Base-by-base conservation (phyloP, 371 early-diverging fungal species). In the Nosema bombycis region DNA sequence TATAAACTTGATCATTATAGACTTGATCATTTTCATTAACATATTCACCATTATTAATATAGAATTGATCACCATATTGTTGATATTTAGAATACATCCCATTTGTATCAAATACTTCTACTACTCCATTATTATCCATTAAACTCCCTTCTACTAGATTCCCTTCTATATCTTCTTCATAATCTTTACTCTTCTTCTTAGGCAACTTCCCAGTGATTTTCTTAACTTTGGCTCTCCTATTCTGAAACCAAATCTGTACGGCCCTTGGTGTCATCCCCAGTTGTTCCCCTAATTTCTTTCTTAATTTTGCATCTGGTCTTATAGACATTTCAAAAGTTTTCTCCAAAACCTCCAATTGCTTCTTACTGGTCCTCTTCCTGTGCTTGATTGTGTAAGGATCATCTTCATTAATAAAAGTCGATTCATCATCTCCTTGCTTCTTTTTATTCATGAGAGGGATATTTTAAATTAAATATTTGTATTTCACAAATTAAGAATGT, bases 171-270 rank as follows among this genome's bases (percentile, higher is more conserved):
- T n/a, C n/a, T n/a, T n/a, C n/a, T n/a, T n/a, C n/a, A 38, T 38
- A 38, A 10, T 38, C 46, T 18, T 10, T 18, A 38, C 46, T 62
- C 28, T 62, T 62, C 21, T 62, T 62, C 24, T 57, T 57, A n/a
- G 23, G 10, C 1, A 33, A 2, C 32, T 62, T 62, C 6, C 63
- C 63, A 30, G 6, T 62, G 28, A 62, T 30, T n/a, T 57, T 77
- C 61, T 66, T 85, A 46, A 70, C 72, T 65, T 84, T 86, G 29
- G 84, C 83, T 71, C 85, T 76, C 61, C 83, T 85, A 58, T 84
- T 84, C 60, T 84, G 84, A 62, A 84, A 84, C 84, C 84, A 84
- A 24, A 84, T 80, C 64, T 84, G 84, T 30, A 84, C 70, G 1
- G 77, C 55, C 46, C 82, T 69, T 21, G 65, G 57, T 26, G 79